Conservation (phyloP, 192 early-diverging fungal genomes). For the Backusella sp. region DNA sequence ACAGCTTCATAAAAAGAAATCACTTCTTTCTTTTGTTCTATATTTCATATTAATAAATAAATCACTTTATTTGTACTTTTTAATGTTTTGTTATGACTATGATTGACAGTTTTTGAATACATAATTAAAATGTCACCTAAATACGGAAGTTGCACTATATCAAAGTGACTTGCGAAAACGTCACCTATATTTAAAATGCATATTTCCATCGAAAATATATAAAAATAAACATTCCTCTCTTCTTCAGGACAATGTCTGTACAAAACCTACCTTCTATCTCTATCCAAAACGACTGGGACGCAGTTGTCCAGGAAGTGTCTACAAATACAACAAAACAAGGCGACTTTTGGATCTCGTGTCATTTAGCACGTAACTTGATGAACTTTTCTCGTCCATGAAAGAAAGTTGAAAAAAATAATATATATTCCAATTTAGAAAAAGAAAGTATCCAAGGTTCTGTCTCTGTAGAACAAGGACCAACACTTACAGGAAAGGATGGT, state of each 20-base stretch:
- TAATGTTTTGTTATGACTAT: neutral
- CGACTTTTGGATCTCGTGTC: conserved; percentile 53
- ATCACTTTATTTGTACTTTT: neutral
- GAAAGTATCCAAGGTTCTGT: conserved; percentile 45
- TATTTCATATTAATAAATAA: neutral
- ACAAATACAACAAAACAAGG: conserved; percentile 31
- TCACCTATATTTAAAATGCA: too few relatives aligned
- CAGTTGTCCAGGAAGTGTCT: conserved; percentile 41
- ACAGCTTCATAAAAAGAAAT: neutral
- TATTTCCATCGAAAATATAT: too few relatives aligned
- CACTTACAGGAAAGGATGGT: conserved; percentile 42
- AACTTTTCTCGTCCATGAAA: neutral
- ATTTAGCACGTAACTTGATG: conserved; percentile 36
- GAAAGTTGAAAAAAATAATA: neutral
- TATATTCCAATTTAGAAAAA: conserved; percentile 30
- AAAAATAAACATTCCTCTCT: neutral
- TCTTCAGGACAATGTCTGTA: neutral
- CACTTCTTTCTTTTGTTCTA: neutral
- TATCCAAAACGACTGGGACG: conserved; percentile 53
- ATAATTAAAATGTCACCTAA: too few relatives aligned
- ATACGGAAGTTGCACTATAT: too few relatives aligned
- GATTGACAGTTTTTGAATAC: neutral
- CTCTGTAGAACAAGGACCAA: conserved; percentile 20
- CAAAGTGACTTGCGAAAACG: too few relatives aligned
- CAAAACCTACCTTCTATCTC: conserved; percentile 34